Percentiles rank a stretch among this genome's conserved stretches.
Conservation (phyloP, 2,329 filamentous ascomycete species). For the Sporothrix euskadiensis region DNA sequence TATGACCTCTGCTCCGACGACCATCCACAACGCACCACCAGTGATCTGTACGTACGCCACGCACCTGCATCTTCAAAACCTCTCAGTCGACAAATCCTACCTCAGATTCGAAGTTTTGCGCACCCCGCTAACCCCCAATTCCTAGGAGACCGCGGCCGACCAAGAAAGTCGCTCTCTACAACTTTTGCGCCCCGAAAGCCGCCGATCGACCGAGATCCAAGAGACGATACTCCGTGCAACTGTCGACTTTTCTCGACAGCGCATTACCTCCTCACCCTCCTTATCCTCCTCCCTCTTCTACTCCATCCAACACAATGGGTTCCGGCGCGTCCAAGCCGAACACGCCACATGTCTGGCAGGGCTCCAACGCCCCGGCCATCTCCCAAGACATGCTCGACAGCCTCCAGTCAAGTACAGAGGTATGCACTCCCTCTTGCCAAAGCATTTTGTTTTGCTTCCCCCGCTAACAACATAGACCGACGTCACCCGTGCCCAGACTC, state of each 20-base stretch:
- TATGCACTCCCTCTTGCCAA: constrained; percentile 46
- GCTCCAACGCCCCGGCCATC: constrained; percentile 53
- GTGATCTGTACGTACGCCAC: constrained; percentile 8
- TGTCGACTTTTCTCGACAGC: neutral
- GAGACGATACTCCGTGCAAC: neutral
- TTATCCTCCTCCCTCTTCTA: neutral
- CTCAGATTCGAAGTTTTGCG: too few species aligned
- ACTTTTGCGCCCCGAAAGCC: neutral
- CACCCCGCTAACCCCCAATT: constrained; percentile 6
- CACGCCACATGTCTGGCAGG: constrained; percentile 55
- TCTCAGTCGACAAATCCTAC: neutral
- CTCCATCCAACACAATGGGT: constrained; percentile 50
- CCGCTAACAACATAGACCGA: constrained; percentile 65
- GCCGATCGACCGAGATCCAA: constrained; percentile 2
- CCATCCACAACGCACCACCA: neutral
- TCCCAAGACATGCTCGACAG: constrained; percentile 81
- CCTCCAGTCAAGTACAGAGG: constrained; percentile 82
- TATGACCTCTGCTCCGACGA: constrained; percentile 3
- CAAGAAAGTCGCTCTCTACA: neutral
- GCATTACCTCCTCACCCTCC: neutral
- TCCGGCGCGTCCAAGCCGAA: constrained; percentile 57
- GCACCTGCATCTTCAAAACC: neutral
- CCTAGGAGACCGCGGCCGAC: neutral
- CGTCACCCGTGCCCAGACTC: constrained; percentile 75
- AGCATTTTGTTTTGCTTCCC: neutral